Percentiles rank a stretch among this genome's conserved stretches.
Conservation (phyloP, 176 grass and related monocot genomes). For the Carex littledalei region DNA sequence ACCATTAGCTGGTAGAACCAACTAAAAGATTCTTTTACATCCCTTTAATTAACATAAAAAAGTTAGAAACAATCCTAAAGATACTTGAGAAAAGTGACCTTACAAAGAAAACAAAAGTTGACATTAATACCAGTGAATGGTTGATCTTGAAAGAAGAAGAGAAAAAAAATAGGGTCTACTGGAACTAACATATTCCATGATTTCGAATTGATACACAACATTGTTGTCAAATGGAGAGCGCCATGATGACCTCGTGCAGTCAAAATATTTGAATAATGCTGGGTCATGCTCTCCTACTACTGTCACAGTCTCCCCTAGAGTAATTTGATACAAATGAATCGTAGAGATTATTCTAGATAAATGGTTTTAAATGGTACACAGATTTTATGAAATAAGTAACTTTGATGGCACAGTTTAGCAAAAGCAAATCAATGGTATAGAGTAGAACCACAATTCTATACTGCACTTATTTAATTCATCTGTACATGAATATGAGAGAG, state of each 20-base stretch:
- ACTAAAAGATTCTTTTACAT: not conserved
- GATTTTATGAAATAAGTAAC: conserved; percentile 10
- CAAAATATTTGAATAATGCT: conserved; percentile 85
- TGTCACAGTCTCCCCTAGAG: conserved; percentile 83
- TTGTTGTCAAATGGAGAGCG: conserved; percentile 88
- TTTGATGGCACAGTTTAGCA: not conserved
- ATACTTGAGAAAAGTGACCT: conserved; percentile 8
- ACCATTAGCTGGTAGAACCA: not conserved
- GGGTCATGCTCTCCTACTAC: conserved; percentile 88
- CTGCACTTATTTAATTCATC: not conserved
- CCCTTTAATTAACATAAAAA: conserved; percentile 5
- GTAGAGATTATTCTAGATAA: not conserved
- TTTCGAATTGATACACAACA: conserved; percentile 95
- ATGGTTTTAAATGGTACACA: not conserved
- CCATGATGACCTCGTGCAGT: conserved; percentile 71
- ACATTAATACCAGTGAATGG: not conserved
- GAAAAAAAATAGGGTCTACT: not conserved
- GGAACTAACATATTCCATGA: conserved; percentile 95
- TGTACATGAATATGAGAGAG: not conserved
- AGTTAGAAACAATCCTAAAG: not conserved
- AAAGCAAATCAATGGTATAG: not conserved
- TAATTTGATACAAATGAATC: conserved; percentile 7
- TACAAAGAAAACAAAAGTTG: conserved; percentile 19
- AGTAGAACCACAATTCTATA: conserved; percentile 8
- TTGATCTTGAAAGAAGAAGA: conserved; percentile 7